A percentile compares a stretch with the other conserved stretches of the same genome.
phyloP scores from a whole-genome alignment of 352 stramenopile species.

The Globisporangium heterothallicum region DNA sequence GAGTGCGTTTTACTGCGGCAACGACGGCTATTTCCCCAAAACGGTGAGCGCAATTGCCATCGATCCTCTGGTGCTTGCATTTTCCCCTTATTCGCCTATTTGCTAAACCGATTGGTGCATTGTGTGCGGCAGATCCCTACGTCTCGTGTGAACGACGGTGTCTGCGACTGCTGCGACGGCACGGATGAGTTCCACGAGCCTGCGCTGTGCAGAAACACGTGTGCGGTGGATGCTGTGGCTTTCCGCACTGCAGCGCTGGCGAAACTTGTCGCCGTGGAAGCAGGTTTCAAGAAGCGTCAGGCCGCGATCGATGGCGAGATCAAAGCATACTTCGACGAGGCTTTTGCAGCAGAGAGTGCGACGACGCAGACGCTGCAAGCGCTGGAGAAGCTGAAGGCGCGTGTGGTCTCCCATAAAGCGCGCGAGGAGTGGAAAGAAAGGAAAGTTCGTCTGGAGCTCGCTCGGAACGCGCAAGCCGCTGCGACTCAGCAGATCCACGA shows the following conservation, averaged over 20 bases:
- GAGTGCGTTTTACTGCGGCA: slow-evolving; percentile 69
- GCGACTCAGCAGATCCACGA: background rate
- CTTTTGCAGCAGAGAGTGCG: slow-evolving; percentile 20
- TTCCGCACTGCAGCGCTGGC: slow-evolving; percentile 31
- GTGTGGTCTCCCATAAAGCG: slow-evolving; percentile 58
- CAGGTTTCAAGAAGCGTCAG: slow-evolving; percentile 47
- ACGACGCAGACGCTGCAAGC: slow-evolving; percentile 31
- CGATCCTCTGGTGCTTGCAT: no score
- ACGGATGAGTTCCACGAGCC: slow-evolving; percentile 74
- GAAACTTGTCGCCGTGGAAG: slow-evolving; percentile 33
- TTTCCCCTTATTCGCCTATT: no score
- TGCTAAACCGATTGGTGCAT: no score
- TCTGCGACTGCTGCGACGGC: slow-evolving; percentile 96
- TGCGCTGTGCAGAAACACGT: slow-evolving; percentile 43
- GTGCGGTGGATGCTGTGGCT: slow-evolving; percentile 24
- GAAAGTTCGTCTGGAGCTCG: slow-evolving; percentile 41
- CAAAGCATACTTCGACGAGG: slow-evolving; percentile 33
- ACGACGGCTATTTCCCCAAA: slow-evolving; percentile 50
- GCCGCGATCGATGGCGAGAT: slow-evolving; percentile 33
- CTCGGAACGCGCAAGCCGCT: slow-evolving; percentile 35
- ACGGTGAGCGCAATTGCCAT: slow-evolving; percentile 37
- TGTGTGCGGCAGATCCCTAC: slow-evolving; percentile 18
- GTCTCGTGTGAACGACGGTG: slow-evolving; percentile 90
- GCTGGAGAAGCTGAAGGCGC: slow-evolving; percentile 41
- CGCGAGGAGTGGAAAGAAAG: slow-evolving; percentile 61